Conservation (phyloP, 2,329 filamentous ascomycete genomes). For the Metarhizium sp. region DNA sequence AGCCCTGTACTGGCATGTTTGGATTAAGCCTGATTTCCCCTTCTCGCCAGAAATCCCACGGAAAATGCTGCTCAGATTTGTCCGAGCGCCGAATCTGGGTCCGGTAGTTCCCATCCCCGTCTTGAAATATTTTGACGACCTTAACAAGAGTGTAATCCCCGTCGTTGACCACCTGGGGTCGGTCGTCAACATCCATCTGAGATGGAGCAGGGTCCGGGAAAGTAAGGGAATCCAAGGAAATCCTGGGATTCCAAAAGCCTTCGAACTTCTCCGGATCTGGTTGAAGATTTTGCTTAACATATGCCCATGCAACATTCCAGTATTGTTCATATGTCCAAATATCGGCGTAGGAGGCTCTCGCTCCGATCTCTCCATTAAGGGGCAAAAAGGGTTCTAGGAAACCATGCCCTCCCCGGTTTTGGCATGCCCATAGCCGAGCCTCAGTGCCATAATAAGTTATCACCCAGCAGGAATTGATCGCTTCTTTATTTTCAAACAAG, state of each 20-base stretch:
- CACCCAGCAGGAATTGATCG: neutral
- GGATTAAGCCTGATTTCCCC: no score
- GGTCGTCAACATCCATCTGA: no score
- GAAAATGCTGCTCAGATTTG: no score
- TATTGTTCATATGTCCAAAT: neutral
- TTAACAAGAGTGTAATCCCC: neutral
- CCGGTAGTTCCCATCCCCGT: no score
- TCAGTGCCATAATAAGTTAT: constrained; percentile 1
- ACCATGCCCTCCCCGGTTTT: neutral
- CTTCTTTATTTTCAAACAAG: neutral
- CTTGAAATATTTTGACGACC: no score
- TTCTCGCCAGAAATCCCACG: no score
- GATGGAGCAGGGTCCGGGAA: no score
- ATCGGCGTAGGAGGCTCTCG: neutral
- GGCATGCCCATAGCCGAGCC: neutral
- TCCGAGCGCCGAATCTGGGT: no score
- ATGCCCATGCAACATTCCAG: neutral
- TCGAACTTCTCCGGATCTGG: neutral
- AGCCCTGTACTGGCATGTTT: no score
- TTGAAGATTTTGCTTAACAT: neutral
- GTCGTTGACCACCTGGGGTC: no score
- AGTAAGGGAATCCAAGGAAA: no score
- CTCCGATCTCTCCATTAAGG: neutral
- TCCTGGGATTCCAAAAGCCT: neutral
- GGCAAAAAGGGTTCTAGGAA: constrained; percentile 1